A percentile compares a stretch with the other conserved stretches of the same genome.
Evolutionary conservation across 2,329 filamentous ascomycete species (phyloP).

Genomic region (Fusarium subglutinans): DNA sequence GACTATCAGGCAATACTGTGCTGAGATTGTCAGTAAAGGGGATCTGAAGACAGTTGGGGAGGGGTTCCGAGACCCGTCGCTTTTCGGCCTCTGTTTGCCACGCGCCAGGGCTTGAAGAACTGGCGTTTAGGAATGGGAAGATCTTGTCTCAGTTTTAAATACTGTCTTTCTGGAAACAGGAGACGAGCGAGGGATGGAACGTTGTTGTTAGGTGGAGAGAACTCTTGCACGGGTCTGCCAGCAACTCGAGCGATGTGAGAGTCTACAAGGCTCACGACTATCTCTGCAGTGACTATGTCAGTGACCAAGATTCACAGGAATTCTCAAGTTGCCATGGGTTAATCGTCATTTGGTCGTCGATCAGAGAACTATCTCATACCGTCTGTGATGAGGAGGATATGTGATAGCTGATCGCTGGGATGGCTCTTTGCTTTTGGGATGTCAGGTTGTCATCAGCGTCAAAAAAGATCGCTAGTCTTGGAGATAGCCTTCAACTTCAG

Average conservation of each 20-base stretch:
- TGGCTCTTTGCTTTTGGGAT: not conserved
- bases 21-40: not conserved
- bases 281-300: conserved; percentile 6
- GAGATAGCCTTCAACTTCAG: conserved; percentile 6
- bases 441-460: conserved; percentile 4
- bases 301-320: not conserved
- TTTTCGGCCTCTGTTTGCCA: conserved; percentile 31
- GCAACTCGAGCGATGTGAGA: not conserved
- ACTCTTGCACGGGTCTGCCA: not conserved
- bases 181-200: conserved; percentile 17
- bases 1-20: conserved; percentile 5
- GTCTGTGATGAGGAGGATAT: not conserved
- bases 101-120: conserved; percentile 12
- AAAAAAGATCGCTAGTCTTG: not conserved
- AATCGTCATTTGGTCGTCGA: not conserved
- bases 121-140: conserved; percentile 27
- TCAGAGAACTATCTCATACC: not conserved
- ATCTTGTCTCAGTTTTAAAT: conserved; percentile 23
- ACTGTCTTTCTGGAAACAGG: conserved; percentile 30
- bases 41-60: not conserved
- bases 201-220: conserved; percentile 7
- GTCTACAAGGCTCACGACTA: not conserved
- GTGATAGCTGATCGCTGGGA: not conserved
- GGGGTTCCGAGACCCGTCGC: conserved; percentile 7
- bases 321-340: not conserved